phyloP scores from a whole-genome alignment of 2,329 filamentous ascomycete species.

The Colletotrichum liaoningense region DNA sequence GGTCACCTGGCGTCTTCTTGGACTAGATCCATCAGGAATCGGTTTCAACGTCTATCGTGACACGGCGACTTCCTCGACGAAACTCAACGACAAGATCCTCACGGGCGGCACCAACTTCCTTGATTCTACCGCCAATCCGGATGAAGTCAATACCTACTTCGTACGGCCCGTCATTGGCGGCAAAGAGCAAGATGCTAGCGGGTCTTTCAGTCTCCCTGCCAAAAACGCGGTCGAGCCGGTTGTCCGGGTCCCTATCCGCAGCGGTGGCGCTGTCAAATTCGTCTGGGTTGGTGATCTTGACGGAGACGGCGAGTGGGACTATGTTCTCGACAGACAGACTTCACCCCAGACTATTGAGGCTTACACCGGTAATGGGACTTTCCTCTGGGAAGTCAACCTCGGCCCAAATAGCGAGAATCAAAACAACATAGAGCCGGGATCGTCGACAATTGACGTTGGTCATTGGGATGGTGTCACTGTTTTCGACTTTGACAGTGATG shows the following conservation, averaged over 20 bases:
- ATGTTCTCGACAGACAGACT: conserved; percentile 38
- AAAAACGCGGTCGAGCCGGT: conserved; percentile 24
- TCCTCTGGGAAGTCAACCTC: conserved; percentile 38
- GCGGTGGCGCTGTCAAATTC: conserved; percentile 38
- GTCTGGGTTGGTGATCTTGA: conserved; percentile 41
- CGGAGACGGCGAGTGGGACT: conserved; percentile 40
- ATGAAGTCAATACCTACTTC: conserved; percentile 37
- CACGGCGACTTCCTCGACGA: background rate
- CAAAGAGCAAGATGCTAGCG: conserved; percentile 30
- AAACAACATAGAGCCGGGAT: conserved; percentile 38
- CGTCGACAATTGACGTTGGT: conserved; percentile 37
- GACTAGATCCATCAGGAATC: conserved; percentile 38
- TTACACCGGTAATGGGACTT: conserved; percentile 35
- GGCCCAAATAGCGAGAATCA: conserved; percentile 39
- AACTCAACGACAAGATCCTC: conserved; percentile 35
- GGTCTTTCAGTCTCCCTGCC: conserved; percentile 33
- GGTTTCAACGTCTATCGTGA: conserved; percentile 39
- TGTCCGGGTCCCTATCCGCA: conserved; percentile 37
- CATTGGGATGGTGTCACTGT: conserved; percentile 41
- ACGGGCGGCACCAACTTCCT: conserved; percentile 39
- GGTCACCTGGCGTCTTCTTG: conserved; percentile 38
- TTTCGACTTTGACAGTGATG: conserved; percentile 40
- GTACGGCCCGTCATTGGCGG: conserved; percentile 36
- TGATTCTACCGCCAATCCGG: conserved; percentile 29
- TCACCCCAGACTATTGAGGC: conserved; percentile 34